These are phyloP conservation scores for Trypethelium eluteriae DNA, from an alignment of 495 filamentous ascomycete species.

Conservation along the genomic window DNA sequence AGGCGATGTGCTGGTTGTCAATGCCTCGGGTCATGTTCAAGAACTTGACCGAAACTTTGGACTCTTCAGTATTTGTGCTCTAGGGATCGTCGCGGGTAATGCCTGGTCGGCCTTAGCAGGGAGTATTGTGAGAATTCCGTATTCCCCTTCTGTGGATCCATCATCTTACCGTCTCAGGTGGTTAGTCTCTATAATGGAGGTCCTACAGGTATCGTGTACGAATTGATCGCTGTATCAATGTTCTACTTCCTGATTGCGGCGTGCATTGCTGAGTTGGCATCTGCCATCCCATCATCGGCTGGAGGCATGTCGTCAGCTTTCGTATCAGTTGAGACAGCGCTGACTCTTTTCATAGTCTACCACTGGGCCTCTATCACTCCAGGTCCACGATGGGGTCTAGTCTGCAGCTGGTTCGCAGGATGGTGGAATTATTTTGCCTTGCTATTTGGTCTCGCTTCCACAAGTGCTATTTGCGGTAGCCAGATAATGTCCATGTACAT, in stretches of 20 bases:
- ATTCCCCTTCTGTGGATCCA: not conserved
- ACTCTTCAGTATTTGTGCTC: conserved; percentile 47
- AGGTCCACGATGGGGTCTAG: conserved; percentile 28
- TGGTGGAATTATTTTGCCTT: conserved; percentile 20
- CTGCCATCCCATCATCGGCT: conserved; percentile 61
- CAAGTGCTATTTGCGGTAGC: conserved; percentile 12
- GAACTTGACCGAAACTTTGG: conserved; percentile 52
- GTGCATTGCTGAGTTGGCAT: conserved; percentile 63
- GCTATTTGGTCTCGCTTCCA: conserved; percentile 18
- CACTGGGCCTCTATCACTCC: conserved; percentile 68
- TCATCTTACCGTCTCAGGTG: not conserved
- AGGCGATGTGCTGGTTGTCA: conserved; percentile 31
- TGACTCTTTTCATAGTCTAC: conserved; percentile 42
- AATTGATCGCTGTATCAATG: conserved; percentile 48
- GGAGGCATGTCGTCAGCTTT: conserved; percentile 31
- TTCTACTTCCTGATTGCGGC: conserved; percentile 42
- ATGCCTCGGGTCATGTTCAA: conserved; percentile 50
- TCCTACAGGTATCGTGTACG: conserved; percentile 50
- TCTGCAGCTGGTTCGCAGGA: conserved; percentile 21
- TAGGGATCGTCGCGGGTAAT: conserved; percentile 50
- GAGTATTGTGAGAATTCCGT: conserved; percentile 37
- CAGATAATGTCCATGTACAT: conserved; percentile 60
- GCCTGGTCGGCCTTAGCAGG: conserved; percentile 51
- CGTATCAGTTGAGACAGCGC: not conserved
- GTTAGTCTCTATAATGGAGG: conserved; percentile 45